phyloP scores from a whole-genome alignment of 2,329 filamentous ascomycete species.

The Scytalidium lignicola region DNA sequence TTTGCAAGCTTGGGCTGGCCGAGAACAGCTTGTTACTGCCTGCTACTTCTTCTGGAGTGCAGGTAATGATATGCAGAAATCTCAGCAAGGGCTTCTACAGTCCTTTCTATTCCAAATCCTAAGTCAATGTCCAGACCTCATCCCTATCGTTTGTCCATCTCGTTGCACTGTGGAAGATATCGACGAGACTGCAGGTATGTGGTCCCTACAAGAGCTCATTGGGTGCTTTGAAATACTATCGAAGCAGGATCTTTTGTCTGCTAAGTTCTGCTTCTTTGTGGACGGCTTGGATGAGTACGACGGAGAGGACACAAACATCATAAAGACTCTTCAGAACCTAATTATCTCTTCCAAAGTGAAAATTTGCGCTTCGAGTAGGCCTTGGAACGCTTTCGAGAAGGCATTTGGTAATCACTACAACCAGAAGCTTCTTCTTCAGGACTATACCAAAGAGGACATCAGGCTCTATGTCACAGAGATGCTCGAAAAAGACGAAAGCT shows the following conservation, averaged over 20 bases:
- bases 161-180: too few relatives aligned
- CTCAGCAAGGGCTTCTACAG: slow-evolving; percentile 13
- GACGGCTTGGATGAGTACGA: slow-evolving; percentile 9
- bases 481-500: not conserved
- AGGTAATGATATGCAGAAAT: slow-evolving; percentile 15
- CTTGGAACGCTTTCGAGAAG: slow-evolving; percentile 8
- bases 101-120: slow-evolving; percentile 11
- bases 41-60: slow-evolving; percentile 25
- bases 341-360: not conserved
- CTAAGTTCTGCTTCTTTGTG: slow-evolving; percentile 5
- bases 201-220: too few relatives aligned
- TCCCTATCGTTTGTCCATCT: not conserved
- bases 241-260: too few relatives aligned
- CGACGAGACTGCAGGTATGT: too few relatives aligned
- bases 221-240: too few relatives aligned
- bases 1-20: slow-evolving; percentile 13
- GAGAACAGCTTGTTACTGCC: slow-evolving; percentile 10
- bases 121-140: not conserved
- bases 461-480: not conserved
- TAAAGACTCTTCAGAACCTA: not conserved
- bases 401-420: slow-evolving; percentile 1
- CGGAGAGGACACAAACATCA: slow-evolving; percentile 4
- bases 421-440: too few relatives aligned
- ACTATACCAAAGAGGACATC: slow-evolving; percentile 4
- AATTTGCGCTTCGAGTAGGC: slow-evolving; percentile 11